Base-by-base conservation (phyloP, 768 basidiomycete genomes). In the Boletus sp. region DNA sequence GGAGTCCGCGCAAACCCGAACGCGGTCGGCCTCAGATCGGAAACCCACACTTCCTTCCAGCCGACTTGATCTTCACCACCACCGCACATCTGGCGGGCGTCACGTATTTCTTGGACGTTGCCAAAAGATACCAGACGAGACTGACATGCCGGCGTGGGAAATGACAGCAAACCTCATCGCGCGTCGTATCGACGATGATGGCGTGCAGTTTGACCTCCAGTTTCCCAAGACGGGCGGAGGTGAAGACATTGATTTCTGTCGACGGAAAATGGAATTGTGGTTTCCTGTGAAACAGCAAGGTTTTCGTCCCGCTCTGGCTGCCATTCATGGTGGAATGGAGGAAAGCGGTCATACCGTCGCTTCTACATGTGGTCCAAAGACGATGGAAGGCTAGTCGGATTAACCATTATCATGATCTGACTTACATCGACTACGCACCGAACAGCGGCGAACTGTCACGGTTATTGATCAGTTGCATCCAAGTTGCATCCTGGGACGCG, bases 181-280 rank as follows among this genome's bases (percentile, higher is more conserved):
- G 5, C 77, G 81, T 3, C 77, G 80, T 24, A 64, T 73, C 35
- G 61, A 71, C 2, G 82, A 84, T 45, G 82, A 84, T 45, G 75
- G 71, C 0, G 73, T 84, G n/a, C 60, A 63, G 42, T 86, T 74
- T 62, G 74, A 79, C 59, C 64, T 74, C 17, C 65, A 63, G 5
- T 85, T 82, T 60, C 85, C 84, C 4, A 85, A 83, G 69, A 86
- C 83, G 4, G 83, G 84, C 1, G 83, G 85, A 3, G 85, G 84
- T 0, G 84, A 87, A 57, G 83, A 86, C 39, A 83, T 85, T 12
- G 80, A 85, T 61, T 84, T 80, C 60, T 83, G 82, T 56, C 71
- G 76, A n/a, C 67, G 67, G 57, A 83, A 81, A 56, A 74, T 80
- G 12, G 64, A 73, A n/a, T 71, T 63, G 33, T 77, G 74, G 41